Base-by-base conservation (phyloP, 805 yeast species). In the Ogataea henricii region DNA sequence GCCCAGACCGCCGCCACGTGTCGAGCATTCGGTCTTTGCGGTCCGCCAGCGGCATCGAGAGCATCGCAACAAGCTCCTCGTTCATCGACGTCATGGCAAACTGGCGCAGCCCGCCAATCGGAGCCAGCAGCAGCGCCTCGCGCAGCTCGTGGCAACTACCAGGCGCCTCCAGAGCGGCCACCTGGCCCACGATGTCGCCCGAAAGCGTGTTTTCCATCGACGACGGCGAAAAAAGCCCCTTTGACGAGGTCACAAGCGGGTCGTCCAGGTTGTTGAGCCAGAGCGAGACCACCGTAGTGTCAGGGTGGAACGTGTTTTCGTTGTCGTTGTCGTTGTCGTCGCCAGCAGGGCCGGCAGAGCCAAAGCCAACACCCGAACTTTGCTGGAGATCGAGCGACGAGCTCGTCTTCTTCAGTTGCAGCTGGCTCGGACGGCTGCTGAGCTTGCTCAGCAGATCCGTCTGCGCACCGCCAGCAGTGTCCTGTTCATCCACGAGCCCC, bases 51-150 rank as follows among this genome's bases (percentile, higher is more conserved):
- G 52, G 27, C 4, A 39, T 20, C 2, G 58, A 60, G 5, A 67
- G 43, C 12, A 41, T 26, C 8, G 54, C 46, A 14, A 62, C 45
- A 6, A 67, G 18, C 10, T 37, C 7, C 8, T 59, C 54, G 33
- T 59, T 54, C 6, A 66, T 38, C 2, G 60, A 40, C 2, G 69
- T 63, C 51, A 63, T 60, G 5, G 76, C 54, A 40, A 67, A 64
- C 47, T 72, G 73, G 43, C 75, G 64, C 16, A 73, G 50, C 0
- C 77, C 77, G 36, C 77, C 77, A 43, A 72, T 59, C 2, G 76
- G 72, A 23, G 73, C 60, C 16, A 72, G 52, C 30, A 72, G 46
- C n/a, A 72, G 40, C 1, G 72, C 62, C 12, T 60, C 46, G 12
- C 53, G 39, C 1, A 30, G 41, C 1, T 22, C 45, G 18, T 45